These are phyloP conservation scores for Pythium dissotocum DNA, from an alignment of 352 stramenopile genomes.

Conservation along the genomic window DNA sequence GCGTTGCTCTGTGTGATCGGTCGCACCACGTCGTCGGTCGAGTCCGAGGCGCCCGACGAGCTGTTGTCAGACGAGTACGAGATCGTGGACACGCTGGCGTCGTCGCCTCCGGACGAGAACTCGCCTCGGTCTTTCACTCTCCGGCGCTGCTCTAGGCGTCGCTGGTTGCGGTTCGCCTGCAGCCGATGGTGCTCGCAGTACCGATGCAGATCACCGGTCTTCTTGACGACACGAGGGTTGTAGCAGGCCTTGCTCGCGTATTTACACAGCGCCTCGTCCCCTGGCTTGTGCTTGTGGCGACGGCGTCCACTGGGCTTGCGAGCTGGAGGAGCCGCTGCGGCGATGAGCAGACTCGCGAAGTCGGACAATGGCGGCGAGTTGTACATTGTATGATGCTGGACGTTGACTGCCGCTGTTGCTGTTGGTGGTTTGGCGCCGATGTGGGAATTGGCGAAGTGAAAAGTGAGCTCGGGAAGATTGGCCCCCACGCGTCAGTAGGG, in stretches of 20 bases:
- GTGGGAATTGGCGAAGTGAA: not conserved
- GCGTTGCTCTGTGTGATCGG: not conserved
- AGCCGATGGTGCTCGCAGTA: constrained; percentile 71
- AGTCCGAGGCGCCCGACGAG: not conserved
- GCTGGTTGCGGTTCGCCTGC: constrained; percentile 78
- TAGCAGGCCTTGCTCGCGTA: constrained; percentile 76
- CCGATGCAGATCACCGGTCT: constrained; percentile 69
- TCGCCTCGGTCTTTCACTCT: constrained; percentile 23
- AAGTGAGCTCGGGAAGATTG: not conserved
- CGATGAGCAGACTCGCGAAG: not conserved
- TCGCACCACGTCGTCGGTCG: not conserved
- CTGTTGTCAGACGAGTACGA: constrained; percentile 12
- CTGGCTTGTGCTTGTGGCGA: constrained; percentile 22
- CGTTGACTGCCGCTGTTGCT: not conserved
- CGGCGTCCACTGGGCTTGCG: constrained; percentile 27
- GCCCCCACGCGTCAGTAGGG: not conserved
- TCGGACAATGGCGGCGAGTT: not conserved
- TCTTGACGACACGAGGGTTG: constrained; percentile 57
- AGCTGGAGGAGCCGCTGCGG: constrained; percentile 9
- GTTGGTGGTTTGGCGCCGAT: not conserved
- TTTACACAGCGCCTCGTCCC: constrained; percentile 52
- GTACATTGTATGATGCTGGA: not conserved
- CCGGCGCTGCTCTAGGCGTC: constrained; percentile 59
- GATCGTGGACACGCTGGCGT: not conserved
- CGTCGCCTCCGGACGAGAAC: not conserved